phyloP scores from a whole-genome alignment of 2,329 filamentous ascomycete genomes.

The Pestalotiopsis sp. region DNA sequence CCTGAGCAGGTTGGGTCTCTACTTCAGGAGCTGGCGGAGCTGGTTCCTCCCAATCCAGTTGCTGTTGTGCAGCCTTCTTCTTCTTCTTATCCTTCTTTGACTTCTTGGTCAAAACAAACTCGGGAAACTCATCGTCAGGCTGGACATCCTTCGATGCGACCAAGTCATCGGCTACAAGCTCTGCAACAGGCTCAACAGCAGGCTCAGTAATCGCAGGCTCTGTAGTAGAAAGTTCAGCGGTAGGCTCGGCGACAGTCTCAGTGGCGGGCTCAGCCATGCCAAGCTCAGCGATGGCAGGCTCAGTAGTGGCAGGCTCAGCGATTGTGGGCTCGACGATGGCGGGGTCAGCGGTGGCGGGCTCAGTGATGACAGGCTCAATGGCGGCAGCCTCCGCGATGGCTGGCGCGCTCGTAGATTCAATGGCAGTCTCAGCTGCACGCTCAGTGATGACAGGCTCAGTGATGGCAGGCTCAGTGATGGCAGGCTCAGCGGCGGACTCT shows the following conservation, averaged over 20 bases:
- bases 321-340: background rate
- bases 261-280: background rate
- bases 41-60: background rate
- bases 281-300: background rate
- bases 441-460: too few relatives aligned
- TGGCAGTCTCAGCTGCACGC: too few relatives aligned
- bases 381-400: too few relatives aligned
- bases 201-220: background rate
- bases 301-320: background rate
- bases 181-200: background rate
- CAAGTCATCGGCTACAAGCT: background rate
- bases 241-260: background rate
- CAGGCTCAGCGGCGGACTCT: background rate
- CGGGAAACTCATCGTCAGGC: background rate
- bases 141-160: background rate
- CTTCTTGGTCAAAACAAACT: background rate
- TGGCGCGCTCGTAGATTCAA: too few relatives aligned
- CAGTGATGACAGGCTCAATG: too few relatives aligned
- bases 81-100: conserved; percentile 30
- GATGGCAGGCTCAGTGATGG: too few relatives aligned
- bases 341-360: background rate
- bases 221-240: background rate
- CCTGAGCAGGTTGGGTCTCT: background rate
- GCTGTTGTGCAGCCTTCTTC: conserved; percentile 18
- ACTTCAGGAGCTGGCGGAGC: background rate